Percentiles rank a stretch among this genome's conserved stretches.
These are phyloP conservation scores for Nicotiana attenuata DNA, from an alignment of 257 asterid species.

Conservation along the genomic window DNA sequence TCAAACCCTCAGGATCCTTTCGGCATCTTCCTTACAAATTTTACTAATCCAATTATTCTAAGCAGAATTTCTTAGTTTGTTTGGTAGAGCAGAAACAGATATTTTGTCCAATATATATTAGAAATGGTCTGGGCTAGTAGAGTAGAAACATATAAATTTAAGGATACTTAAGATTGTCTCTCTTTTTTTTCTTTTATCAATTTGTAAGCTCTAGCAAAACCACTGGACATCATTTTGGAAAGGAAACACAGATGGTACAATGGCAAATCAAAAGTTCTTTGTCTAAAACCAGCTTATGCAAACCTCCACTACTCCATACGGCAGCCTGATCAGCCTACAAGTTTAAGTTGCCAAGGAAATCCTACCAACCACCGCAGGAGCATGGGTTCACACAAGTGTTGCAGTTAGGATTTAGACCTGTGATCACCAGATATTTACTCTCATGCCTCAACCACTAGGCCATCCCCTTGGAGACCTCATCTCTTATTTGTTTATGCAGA, in stretches of 20 bases:
- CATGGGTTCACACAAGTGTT: not conserved
- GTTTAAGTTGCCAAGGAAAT: not conserved
- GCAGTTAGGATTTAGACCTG: not conserved
- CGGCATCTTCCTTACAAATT: not conserved
- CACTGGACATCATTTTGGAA: not conserved
- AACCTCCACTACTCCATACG: not conserved
- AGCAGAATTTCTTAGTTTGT: not conserved
- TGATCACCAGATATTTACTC: not conserved
- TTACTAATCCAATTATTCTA: not conserved
- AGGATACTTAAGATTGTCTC: not conserved
- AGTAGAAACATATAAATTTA: not conserved
- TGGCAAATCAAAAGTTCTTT: not conserved
- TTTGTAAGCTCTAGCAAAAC: constrained; percentile 3
- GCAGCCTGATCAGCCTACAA: not conserved
- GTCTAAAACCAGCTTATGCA: not conserved
- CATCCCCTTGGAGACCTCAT: constrained; percentile 5
- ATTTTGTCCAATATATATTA: not conserved
- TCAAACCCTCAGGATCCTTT: not conserved
- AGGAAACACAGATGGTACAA: not conserved
- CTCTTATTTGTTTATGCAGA: not conserved
- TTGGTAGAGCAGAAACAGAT: not conserved
- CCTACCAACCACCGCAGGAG: not conserved
- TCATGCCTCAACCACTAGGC: not conserved
- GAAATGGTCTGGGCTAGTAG: not conserved
- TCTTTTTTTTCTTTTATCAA: not conserved